phyloP scores from a whole-genome alignment of 257 asterid genomes.

The Ilex asprella region DNA sequence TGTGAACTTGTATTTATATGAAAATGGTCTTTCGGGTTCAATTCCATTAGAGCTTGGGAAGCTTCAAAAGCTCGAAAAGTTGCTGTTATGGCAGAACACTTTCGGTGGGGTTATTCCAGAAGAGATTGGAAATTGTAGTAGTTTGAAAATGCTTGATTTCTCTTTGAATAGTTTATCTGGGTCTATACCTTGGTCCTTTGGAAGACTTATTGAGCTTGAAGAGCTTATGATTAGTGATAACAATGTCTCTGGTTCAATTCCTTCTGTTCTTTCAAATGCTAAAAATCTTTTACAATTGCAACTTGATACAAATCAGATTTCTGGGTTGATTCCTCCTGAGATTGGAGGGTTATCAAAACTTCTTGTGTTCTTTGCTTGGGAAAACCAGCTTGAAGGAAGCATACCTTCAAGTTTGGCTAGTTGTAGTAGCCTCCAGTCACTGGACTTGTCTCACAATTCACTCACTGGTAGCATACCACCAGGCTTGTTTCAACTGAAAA shows the following conservation, averaged over 20 bases:
- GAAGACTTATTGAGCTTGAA: conserved; percentile 34
- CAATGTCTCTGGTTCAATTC: conserved; percentile 38
- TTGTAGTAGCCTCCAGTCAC: conserved; percentile 31
- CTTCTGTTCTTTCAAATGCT: conserved; percentile 28
- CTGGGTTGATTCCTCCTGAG: conserved; percentile 43
- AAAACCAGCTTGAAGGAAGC: conserved; percentile 43
- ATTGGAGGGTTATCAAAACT: conserved; percentile 33
- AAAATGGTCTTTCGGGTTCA: conserved; percentile 40
- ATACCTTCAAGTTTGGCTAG: conserved; percentile 36
- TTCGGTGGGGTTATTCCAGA: conserved; percentile 35
- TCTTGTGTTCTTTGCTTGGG: conserved; percentile 40
- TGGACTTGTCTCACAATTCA: conserved; percentile 40
- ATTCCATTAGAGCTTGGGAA: conserved; percentile 37
- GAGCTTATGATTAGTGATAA: conserved; percentile 41
- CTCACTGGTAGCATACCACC: conserved; percentile 43
- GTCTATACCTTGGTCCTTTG: conserved; percentile 34
- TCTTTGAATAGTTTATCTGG: conserved; percentile 41
- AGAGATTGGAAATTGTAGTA: conserved; percentile 39
- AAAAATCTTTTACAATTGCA: conserved; percentile 31
- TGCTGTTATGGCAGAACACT: conserved; percentile 39
- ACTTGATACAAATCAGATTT: conserved; percentile 38
- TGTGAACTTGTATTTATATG: conserved; percentile 37
- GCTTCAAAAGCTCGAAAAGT: conserved; percentile 26
- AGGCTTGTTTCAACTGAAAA: conserved; percentile 26
- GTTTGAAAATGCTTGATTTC: conserved; percentile 29